Conservation (phyloP, 2,329 filamentous ascomycete species). For the Colletotrichum sp. region DNA sequence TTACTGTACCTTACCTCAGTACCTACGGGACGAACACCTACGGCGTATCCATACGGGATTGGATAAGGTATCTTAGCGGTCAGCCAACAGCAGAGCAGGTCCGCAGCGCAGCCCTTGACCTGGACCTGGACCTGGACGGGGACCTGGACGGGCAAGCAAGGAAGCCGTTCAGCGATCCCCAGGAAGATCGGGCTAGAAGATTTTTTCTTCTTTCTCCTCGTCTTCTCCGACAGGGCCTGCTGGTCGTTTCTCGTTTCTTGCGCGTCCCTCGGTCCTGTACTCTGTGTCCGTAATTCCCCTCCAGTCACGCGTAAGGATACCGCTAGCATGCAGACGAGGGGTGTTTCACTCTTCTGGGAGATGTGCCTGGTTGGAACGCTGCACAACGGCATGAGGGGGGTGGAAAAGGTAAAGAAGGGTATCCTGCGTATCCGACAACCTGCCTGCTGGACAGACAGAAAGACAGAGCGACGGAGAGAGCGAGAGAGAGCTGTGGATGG, state of each 20-base stretch:
- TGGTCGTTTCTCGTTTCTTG: not conserved
- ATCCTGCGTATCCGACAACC: not conserved
- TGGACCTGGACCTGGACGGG: no score
- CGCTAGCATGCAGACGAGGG: not conserved
- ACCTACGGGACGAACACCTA: not conserved
- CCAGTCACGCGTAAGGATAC: not conserved
- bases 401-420: not conserved
- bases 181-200: not conserved
- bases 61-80: no score
- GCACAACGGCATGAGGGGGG: not conserved
- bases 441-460: not conserved
- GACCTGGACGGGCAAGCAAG: not conserved
- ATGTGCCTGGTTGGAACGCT: not conserved
- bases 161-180: not conserved
- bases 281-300: not conserved
- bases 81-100: no score
- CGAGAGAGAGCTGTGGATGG: not conserved
- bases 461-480: no score
- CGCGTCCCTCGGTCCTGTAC: not conserved
- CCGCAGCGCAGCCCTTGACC: no score
- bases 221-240: not conserved
- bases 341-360: not conserved
- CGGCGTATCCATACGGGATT: no score
- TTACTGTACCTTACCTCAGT: not conserved
- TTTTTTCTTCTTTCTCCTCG: not conserved